Conservation (phyloP, 2,329 filamentous ascomycete genomes). For the Harringtonia aguacate region DNA sequence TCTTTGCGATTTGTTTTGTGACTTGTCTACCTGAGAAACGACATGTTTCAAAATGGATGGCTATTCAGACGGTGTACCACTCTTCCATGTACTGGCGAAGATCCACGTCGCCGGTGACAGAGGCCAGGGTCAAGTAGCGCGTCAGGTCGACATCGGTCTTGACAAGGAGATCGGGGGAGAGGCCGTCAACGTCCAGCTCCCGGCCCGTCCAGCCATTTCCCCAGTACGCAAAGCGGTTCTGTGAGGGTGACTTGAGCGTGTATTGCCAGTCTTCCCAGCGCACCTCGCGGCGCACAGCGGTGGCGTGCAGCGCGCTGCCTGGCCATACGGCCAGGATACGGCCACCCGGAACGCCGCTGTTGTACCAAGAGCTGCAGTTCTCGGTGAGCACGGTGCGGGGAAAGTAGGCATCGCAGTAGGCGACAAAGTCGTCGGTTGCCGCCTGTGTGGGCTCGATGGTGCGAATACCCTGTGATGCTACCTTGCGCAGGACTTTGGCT, state of each 20-base stretch:
- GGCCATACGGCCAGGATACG: conserved; percentile 17
- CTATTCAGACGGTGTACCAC: too few relatives aligned
- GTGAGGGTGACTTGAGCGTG: conserved; percentile 32
- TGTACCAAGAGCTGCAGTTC: conserved; percentile 20
- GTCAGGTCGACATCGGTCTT: too few relatives aligned
- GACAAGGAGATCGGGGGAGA: too few relatives aligned
- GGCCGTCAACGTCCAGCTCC: too few relatives aligned
- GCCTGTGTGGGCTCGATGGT: conserved; percentile 13
- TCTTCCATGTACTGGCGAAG: too few relatives aligned
- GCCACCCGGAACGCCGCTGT: conserved; percentile 17
- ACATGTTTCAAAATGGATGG: too few relatives aligned
- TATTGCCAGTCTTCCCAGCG: conserved; percentile 24
- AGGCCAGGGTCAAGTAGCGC: too few relatives aligned
- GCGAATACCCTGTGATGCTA: conserved; percentile 34
- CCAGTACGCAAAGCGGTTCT: conserved; percentile 31
- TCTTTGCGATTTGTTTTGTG: too few relatives aligned
- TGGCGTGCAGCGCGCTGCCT: conserved; percentile 15
- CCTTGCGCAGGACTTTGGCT: conserved; percentile 36
- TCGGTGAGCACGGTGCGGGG: conserved; percentile 19
- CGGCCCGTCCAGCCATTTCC: conserved; percentile 30
- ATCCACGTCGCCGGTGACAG: too few relatives aligned
- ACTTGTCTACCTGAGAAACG: too few relatives aligned
- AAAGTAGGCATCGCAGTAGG: conserved; percentile 19
- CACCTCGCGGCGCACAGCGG: conserved; percentile 16
- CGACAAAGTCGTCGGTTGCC: conserved; percentile 16